Evolutionary conservation across 768 basidiomycete genomes (phyloP), one percentile per base, ranked within the genome.

Genomic region (Piloderma croceum): DNA sequence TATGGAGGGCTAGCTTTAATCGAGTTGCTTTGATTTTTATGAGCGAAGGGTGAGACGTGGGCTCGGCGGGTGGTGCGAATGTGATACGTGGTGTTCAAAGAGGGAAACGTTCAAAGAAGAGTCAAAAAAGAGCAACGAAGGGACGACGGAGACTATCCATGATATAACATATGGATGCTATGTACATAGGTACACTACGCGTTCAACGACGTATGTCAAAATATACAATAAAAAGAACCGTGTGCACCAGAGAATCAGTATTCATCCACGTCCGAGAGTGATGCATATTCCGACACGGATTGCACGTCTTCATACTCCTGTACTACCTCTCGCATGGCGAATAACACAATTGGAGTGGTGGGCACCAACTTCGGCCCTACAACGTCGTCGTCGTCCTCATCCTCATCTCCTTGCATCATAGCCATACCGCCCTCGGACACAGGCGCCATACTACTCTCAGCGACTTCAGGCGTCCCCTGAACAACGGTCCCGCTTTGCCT

Each of bases 321-420:
- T 13, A 91, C 76, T 7, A 90, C 87, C 54, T 86, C 81, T 37
- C 77, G 68, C 86, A 90, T 90, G 34, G 89, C 89, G 57, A 67
- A 87, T 21, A 81, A 68, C 79, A 90, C 85, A 44, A 90, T 84
- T 2, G 87, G 85, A 2, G 86, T 83, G 13, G 76, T 74, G 7
- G 89, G 81, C 23, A 87, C 70, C 42, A 91, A 56, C 58, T 83
- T 83, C 10, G 88, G 87, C 9, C 85, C 85, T 24, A 87, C 69
- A 20, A 69, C 46, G 39, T 82, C 71, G 45, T 79, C 75, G 41
- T 68, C 64, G 20, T 73, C 63, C 39, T 72, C 70, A 12, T 71
- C 71, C 42, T 76, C 74, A 39, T 75, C 71, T 23, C 67, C 67
- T 34, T 69, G 65, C 21, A 50, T 37, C 12, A 45, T 42, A 39